phyloP scores from a whole-genome alignment of 192 early-diverging fungal genomes.

The Podila verticillata region DNA sequence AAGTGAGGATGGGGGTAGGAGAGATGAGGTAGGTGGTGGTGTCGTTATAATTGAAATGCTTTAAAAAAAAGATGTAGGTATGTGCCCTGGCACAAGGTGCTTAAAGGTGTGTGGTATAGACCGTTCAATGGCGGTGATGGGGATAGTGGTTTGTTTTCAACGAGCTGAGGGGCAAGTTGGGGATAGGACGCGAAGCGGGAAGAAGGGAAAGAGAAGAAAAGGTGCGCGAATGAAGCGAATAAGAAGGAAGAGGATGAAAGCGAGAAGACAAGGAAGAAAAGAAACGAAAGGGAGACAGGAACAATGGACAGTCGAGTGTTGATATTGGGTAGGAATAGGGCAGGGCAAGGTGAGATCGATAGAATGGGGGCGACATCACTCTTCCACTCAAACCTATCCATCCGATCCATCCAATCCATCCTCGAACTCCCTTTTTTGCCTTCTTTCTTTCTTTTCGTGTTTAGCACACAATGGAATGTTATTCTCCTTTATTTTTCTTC shows the following conservation, averaged over 20 bases:
- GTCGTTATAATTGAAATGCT: neutral
- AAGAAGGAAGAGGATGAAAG: neutral
- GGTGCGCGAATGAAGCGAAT: neutral
- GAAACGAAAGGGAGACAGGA: neutral
- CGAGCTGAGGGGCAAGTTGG: neutral
- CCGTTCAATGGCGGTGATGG: too few species aligned
- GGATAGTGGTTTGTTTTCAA: too few species aligned
- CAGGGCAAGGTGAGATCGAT: neutral
- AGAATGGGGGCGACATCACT: neutral
- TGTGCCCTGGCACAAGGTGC: neutral
- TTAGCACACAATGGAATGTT: conserved; percentile 27
- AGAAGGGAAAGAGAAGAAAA: neutral
- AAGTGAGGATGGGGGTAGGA: neutral
- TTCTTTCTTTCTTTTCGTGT: conserved; percentile 5
- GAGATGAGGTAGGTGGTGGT: neutral
- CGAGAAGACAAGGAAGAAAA: neutral
- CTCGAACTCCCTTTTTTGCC: neutral
- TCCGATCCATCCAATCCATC: neutral
- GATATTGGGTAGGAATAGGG: neutral
- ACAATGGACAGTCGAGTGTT: neutral
- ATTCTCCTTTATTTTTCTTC: neutral
- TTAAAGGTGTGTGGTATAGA: neutral
- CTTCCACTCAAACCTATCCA: neutral
- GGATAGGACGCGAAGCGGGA: neutral
- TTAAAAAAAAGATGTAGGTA: neutral